Evolutionary conservation across 2,329 filamentous ascomycete genomes (phyloP).

Genomic region (Diaporthe eres): DNA sequence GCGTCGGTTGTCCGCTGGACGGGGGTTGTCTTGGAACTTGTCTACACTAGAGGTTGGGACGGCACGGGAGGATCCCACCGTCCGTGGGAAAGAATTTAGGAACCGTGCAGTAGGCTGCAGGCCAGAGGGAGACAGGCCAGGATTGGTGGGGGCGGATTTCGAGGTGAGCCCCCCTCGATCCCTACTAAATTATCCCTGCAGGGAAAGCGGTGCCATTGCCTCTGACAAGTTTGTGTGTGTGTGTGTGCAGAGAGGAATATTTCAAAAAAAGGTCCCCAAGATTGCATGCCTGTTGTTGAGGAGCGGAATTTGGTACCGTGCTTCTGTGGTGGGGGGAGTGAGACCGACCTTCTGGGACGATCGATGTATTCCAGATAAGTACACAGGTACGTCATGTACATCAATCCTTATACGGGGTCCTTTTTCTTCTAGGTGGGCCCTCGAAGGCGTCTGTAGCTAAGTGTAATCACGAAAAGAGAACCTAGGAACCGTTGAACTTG

Average conservation of each 20-base stretch:
- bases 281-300: neutral
- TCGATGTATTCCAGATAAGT: neutral
- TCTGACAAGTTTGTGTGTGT: neutral
- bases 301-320: slow-evolving; percentile 20
- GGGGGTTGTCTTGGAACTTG: neutral
- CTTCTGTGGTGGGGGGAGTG: neutral
- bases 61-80: slow-evolving; percentile 11
- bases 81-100: slow-evolving; percentile 8
- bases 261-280: neutral
- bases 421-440: neutral
- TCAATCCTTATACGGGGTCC: neutral
- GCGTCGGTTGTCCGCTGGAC: neutral
- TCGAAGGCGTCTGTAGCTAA: neutral
- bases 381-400: neutral
- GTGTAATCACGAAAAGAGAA: neutral
- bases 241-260: neutral
- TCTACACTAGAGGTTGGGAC: neutral
- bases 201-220: neutral
- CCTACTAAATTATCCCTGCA: neutral
- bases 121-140: neutral
- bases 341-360: slow-evolving; percentile 1
- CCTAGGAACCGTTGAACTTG: slow-evolving; percentile 1
- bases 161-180: neutral
- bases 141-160: slow-evolving; percentile 13
- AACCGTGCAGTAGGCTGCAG: slow-evolving; percentile 34